These are phyloP conservation scores for Fusarium camptoceras DNA, from an alignment of 2,329 filamentous ascomycete genomes.

Conservation along the genomic window DNA sequence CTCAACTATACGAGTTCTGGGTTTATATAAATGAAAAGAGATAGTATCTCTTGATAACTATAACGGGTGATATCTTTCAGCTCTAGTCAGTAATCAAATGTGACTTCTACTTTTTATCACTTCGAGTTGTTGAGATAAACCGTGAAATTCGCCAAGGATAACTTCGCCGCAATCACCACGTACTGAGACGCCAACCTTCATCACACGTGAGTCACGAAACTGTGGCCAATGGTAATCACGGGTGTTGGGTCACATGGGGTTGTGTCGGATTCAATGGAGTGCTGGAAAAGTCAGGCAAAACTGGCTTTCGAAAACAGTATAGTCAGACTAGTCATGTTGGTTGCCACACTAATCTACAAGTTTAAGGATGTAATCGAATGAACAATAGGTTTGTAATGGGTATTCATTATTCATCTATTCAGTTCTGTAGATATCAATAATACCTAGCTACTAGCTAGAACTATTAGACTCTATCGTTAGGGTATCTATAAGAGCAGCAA, in stretches of 20 bases:
- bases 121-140: background rate
- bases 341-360: background rate
- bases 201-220: background rate
- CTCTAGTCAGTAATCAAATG: accelerated
- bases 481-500: conserved; percentile 15
- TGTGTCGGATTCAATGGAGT: background rate
- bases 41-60: background rate
- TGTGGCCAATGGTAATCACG: background rate
- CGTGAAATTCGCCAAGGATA: background rate
- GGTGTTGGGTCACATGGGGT: background rate
- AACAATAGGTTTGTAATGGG: background rate
- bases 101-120: background rate
- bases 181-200: background rate
- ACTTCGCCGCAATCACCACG: background rate
- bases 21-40: background rate
- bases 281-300: background rate
- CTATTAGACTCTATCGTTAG: conserved; percentile 17
- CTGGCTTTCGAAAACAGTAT: background rate
- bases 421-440: background rate
- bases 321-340: background rate
- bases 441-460: background rate
- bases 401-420: background rate
- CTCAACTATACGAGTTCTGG: background rate
- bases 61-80: background rate
- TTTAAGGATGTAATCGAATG: background rate